Evolutionary conservation across 2,329 filamentous ascomycete species (phyloP), one percentile per base, ranked within the genome.

Genomic region (Teratosphaeria destructans): DNA sequence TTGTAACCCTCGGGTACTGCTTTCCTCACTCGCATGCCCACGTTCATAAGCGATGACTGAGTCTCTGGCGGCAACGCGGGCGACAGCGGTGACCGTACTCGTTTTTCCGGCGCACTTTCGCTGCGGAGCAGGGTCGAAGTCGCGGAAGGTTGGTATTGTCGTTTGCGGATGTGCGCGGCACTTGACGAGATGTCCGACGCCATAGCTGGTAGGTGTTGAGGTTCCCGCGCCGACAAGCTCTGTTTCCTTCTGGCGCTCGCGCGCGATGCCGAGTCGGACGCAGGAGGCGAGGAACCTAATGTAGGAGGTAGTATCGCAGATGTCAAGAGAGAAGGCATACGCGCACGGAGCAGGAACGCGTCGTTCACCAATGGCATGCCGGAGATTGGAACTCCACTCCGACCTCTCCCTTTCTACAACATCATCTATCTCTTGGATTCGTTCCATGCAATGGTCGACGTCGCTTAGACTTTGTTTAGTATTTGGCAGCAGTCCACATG

Each of bases 1-100:
- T 95, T 95, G 81, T 96, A 96, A 61, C 93, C 93, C 72, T 96
- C 92, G 0, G 90, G 88, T 7, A 97, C 88, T 11, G 89, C 89
- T 77, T 97, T 97, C 71, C 93, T 88, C 56, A 97, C 82, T 27
- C 93, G 87, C 91, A 96, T 96, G 68, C 93, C 93, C 64, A 97
- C 93, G 68, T 82, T 89, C 52, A 96, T 80, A n/a, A 97, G 85
- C 63, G 88, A 88, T 39, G 91, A 82, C 74, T 96, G 90, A 35
- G 95, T 80, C 7, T 79, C 79, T 27, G 80, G 74, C 1, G 89
- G 85, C 14, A 92, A 78, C 3, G 72, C 67, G 3, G 84, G 83
- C 16, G 77, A 68, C n/a, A 71, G 62, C 26, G 66, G 60, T 53
- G 65, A 65, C 55, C 55, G 23, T 19, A 59, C 39, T 60, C 63